Evolutionary conservation across 805 yeast species (phyloP).

Genomic region (Debaryomyces maramus): DNA sequence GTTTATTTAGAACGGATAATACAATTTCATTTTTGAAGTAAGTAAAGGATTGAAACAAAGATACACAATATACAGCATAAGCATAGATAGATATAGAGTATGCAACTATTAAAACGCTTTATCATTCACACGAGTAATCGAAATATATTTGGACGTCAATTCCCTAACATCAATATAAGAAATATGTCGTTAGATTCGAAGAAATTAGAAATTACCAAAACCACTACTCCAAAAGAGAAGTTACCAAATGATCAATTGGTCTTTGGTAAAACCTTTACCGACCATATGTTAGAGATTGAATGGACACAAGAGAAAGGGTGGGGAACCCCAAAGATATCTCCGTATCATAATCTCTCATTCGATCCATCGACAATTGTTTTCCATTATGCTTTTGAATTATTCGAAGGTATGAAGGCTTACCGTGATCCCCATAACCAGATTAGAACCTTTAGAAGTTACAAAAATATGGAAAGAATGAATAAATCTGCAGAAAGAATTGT

Average conservation of each 20-base stretch:
- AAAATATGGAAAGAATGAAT: slow-evolving; percentile 91
- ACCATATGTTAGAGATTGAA: slow-evolving; percentile 84
- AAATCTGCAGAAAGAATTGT: slow-evolving; percentile 85
- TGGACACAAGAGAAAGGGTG: slow-evolving; percentile 82
- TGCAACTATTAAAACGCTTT: slow-evolving; percentile 1
- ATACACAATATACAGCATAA: not conserved
- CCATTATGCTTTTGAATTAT: slow-evolving; percentile 93
- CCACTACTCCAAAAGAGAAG: slow-evolving; percentile 36
- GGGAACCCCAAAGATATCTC: slow-evolving; percentile 85
- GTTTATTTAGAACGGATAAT: not conserved
- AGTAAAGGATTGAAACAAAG: not conserved
- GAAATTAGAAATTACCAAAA: slow-evolving; percentile 35
- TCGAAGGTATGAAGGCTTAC: slow-evolving; percentile 96
- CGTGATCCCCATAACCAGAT: slow-evolving; percentile 57
- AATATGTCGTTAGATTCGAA: slow-evolving; percentile 34
- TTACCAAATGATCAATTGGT: slow-evolving; percentile 41
- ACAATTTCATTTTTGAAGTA: not conserved
- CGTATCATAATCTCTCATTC: slow-evolving; percentile 71
- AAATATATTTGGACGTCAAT: not conserved
- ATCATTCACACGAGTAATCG: not conserved
- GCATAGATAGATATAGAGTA: slow-evolving; percentile 1
- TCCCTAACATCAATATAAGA: slow-evolving; percentile 1
- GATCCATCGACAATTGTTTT: slow-evolving; percentile 91
- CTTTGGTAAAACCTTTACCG: slow-evolving; percentile 63
- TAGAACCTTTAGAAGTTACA: slow-evolving; percentile 87